These are phyloP conservation scores for Chalciporus chontae DNA, from an alignment of 768 basidiomycete species.

Conservation along the genomic window DNA sequence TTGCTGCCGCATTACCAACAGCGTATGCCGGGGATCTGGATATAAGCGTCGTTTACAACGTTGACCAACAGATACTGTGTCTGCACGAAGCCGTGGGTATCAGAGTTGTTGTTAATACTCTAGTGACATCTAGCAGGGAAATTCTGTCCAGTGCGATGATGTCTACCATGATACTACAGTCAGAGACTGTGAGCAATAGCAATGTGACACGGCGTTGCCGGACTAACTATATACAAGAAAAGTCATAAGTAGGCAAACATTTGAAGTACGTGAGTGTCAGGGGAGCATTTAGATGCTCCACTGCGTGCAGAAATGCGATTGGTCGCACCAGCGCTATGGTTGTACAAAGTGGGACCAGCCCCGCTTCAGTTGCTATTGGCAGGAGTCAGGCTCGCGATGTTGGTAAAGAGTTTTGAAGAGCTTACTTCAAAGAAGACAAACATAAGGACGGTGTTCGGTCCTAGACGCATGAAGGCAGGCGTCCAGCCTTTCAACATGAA, in stretches of 20 bases:
- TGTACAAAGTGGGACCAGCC: constrained; percentile 40
- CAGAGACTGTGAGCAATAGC: too few species aligned
- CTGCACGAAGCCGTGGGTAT: neutral
- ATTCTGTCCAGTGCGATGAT: neutral
- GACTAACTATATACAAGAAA: neutral
- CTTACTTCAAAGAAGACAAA: constrained; percentile 82
- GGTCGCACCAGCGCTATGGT: neutral
- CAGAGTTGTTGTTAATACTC: too few species aligned
- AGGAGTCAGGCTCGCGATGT: constrained; percentile 5
- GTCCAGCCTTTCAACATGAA: constrained; percentile 91
- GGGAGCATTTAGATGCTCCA: neutral
- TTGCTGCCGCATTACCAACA: too few species aligned
- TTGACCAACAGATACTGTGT: neutral
- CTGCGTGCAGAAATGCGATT: neutral
- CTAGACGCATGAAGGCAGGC: constrained; percentile 79
- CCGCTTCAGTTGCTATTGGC: constrained; percentile 64
- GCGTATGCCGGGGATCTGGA: too few species aligned
- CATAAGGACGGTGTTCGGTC: constrained; percentile 79
- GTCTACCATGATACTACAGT: neutral
- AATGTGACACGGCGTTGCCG: neutral
- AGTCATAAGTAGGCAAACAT: neutral
- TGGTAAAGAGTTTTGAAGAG: neutral
- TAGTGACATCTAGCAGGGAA: neutral
- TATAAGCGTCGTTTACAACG: too few species aligned
- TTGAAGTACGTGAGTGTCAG: neutral